Conservation (phyloP, 2,329 filamentous ascomycete species). For the Hymenoscyphus fructigenus region DNA sequence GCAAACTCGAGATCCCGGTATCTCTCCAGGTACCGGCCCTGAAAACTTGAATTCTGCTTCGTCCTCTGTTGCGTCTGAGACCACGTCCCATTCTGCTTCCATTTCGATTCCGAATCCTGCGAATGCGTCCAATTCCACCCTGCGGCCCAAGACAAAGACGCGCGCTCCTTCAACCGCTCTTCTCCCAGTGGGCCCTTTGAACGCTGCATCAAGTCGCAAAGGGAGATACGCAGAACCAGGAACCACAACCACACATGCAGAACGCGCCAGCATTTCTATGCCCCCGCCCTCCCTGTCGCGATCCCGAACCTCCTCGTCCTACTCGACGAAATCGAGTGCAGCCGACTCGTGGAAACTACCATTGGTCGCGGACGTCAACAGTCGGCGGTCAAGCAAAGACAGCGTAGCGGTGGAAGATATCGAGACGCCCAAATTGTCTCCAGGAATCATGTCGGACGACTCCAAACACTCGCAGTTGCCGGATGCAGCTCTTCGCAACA, state of each 20-base stretch:
- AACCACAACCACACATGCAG: slow-evolving; percentile 55
- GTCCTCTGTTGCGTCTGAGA: background rate
- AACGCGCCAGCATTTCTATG: slow-evolving; percentile 64
- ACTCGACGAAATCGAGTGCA: slow-evolving; percentile 38
- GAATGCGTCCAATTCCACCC: slow-evolving; percentile 12
- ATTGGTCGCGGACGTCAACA: slow-evolving; percentile 17
- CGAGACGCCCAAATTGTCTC: slow-evolving; percentile 48
- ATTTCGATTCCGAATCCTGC: background rate
- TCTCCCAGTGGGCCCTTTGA: slow-evolving; percentile 45
- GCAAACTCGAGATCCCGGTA: background rate
- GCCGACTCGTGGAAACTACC: slow-evolving; percentile 45
- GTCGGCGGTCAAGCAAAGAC: slow-evolving; percentile 34
- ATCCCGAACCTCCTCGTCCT: slow-evolving; percentile 34
- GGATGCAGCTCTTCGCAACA: slow-evolving; percentile 48
- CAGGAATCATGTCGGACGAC: slow-evolving; percentile 37
- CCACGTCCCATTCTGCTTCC: background rate
- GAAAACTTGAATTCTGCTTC: slow-evolving; percentile 3
- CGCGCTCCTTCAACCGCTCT: slow-evolving; percentile 40
- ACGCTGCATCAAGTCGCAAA: slow-evolving; percentile 46
- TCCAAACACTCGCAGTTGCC: slow-evolving; percentile 39
- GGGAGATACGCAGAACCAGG: slow-evolving; percentile 59
- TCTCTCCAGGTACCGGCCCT: background rate
- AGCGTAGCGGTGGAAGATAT: slow-evolving; percentile 49
- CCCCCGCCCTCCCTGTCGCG: slow-evolving; percentile 48
- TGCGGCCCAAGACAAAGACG: slow-evolving; percentile 16